Evolutionary conservation across 371 early-diverging fungal genomes (phyloP).

Genomic region (Choanephora cucurbitarum): DNA sequence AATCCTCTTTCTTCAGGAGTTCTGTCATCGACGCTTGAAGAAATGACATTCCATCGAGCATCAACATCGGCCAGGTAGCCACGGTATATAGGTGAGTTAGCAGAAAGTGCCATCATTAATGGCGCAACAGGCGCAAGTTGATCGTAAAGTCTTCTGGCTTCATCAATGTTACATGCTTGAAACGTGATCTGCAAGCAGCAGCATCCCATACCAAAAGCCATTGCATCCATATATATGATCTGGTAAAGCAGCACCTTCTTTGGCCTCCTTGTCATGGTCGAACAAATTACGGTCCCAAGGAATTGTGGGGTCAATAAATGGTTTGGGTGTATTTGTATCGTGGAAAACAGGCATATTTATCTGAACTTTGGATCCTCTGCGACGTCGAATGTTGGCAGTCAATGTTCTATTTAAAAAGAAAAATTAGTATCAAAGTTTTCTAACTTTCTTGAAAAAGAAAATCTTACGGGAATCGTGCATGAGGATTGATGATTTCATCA

Average conservation of each 20-base stretch:
- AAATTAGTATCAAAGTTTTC: not conserved
- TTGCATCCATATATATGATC: constrained; percentile 99
- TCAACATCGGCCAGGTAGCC: constrained; percentile 97
- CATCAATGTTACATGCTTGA: constrained; percentile 95
- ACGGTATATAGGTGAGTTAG: constrained; percentile 93
- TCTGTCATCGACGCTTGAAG: constrained; percentile 95
- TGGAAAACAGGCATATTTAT: constrained; percentile 87
- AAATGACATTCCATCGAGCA: constrained; percentile 98
- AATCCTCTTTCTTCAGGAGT: constrained; percentile 92
- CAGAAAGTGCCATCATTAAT: constrained; percentile 95
- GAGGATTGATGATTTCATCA: constrained; percentile 93
- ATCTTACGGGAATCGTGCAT: constrained; percentile 89
- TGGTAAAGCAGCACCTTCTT: constrained; percentile 75
- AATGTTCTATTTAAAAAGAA: constrained; percentile 65
- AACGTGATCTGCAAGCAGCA: constrained; percentile 99
- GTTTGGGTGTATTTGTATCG: constrained; percentile 84
- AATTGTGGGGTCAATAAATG: constrained; percentile 89
- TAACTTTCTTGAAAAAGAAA: not conserved
- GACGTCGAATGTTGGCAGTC: constrained; percentile 91
- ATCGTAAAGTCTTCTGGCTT: constrained; percentile 95
- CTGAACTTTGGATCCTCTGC: constrained; percentile 91
- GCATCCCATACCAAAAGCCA: constrained; percentile 99
- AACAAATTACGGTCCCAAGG: constrained; percentile 63
- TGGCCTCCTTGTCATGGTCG: constrained; percentile 67
- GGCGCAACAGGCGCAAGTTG: constrained; percentile 94